A percentile compares a stretch with the other conserved stretches of the same genome.
These are phyloP conservation scores for Prosopis cineraria DNA, from an alignment of 306 rosid genomes.

Conservation along the genomic window DNA sequence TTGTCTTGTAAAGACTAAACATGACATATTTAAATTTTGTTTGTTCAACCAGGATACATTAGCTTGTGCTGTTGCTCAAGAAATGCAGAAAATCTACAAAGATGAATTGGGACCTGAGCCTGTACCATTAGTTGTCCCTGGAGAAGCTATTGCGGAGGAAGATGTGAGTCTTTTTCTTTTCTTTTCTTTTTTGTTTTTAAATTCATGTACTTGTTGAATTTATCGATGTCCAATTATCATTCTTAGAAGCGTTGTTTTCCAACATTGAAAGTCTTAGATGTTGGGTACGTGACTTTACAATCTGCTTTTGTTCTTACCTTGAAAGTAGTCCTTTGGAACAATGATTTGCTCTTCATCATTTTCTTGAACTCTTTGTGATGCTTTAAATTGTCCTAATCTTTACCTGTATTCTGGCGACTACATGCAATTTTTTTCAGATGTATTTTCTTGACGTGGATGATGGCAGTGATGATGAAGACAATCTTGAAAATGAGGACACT, in stretches of 20 bases:
- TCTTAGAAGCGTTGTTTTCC: background rate
- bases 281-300: slow-evolving; percentile 1
- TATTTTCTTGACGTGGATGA: slow-evolving; percentile 80
- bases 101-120: slow-evolving; percentile 93
- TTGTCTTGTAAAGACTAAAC: background rate
- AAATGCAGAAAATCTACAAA: slow-evolving; percentile 85
- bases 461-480: slow-evolving; percentile 63
- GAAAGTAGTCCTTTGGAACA: background rate
- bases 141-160: slow-evolving; percentile 77
- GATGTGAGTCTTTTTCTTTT: slow-evolving; percentile 60
- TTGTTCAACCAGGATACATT: slow-evolving; percentile 67
- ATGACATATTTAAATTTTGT: background rate
- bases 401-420: background rate
- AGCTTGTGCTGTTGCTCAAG: slow-evolving; percentile 86
- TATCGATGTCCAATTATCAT: background rate
- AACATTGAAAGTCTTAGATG: slow-evolving; percentile 1
- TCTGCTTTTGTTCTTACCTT: background rate
- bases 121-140: slow-evolving; percentile 82
- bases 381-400: background rate
- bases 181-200: too few species aligned
- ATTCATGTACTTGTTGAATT: background rate
- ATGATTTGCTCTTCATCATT: background rate
- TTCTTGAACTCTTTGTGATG: background rate
- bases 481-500: slow-evolving; percentile 47
- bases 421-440: slow-evolving; percentile 49